Evolutionary conservation across 2,329 filamentous ascomycete genomes (phyloP).

Genomic region (Aspergillus ruber): DNA sequence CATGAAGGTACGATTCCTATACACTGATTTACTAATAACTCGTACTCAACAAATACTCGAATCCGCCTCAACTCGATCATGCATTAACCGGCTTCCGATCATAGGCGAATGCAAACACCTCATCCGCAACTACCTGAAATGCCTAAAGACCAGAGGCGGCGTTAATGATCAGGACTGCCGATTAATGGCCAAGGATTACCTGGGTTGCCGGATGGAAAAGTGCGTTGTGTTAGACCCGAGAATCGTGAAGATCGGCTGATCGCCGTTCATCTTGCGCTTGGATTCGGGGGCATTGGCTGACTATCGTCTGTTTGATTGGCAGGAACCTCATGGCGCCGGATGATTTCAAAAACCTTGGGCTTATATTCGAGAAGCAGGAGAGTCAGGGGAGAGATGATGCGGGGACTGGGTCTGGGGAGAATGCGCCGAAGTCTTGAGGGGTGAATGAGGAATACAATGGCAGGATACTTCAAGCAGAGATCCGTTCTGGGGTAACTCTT

Average conservation of each 20-base stretch:
- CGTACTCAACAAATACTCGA: no score
- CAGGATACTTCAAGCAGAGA: conserved; percentile 5
- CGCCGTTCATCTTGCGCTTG: neutral
- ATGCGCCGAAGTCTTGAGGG: conserved; percentile 8
- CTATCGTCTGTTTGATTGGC: neutral
- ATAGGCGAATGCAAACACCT: conserved; percentile 86
- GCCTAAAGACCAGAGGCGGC: conserved; percentile 76
- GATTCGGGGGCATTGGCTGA: neutral
- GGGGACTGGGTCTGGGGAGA: conserved; percentile 1
- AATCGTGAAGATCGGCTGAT: neutral
- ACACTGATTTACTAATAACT: no score
- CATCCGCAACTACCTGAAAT: conserved; percentile 78
- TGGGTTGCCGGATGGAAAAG: conserved; percentile 92
- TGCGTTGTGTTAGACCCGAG: conserved; percentile 40
- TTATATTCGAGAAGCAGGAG: conserved; percentile 48
- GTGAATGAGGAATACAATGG: neutral
- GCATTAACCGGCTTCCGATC: conserved; percentile 1
- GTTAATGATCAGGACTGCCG: conserved; percentile 84
- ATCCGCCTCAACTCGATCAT: neutral
- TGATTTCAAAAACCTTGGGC: conserved; percentile 89
- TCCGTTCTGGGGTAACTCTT: neutral
- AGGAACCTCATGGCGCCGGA: conserved; percentile 95
- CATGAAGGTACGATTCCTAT: conserved; percentile 60
- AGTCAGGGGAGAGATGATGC: conserved; percentile 7
- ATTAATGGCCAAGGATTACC: conserved; percentile 76